These are phyloP conservation scores for Circinella umbellata DNA, from an alignment of 371 early-diverging fungal species.

Conservation along the genomic window DNA sequence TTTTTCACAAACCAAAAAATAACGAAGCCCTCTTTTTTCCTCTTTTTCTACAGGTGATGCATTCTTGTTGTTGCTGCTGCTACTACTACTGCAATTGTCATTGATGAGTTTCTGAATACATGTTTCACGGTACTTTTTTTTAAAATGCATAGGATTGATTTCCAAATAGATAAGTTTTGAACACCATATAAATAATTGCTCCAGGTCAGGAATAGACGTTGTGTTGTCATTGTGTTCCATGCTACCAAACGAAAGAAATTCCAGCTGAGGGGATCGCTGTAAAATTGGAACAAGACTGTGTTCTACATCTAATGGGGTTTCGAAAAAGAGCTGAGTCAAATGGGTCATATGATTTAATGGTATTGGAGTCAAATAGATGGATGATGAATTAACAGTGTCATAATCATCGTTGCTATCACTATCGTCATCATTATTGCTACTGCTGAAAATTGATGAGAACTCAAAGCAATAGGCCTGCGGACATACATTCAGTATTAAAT, in stretches of 20 bases:
- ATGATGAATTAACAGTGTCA: background rate
- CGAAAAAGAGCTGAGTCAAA: background rate
- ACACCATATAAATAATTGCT: background rate
- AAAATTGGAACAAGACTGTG: background rate
- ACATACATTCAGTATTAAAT: background rate
- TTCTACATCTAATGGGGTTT: background rate
- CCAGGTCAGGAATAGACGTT: background rate
- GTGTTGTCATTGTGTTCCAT: background rate
- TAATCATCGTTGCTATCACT: background rate
- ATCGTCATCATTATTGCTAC: no score
- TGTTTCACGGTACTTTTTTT: background rate
- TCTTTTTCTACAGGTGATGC: background rate
- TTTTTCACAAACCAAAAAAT: background rate
- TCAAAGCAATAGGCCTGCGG: background rate
- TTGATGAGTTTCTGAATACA: background rate
- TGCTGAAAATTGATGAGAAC: background rate
- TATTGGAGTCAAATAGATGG: background rate
- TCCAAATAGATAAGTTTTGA: background rate
- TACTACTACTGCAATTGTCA: no score
- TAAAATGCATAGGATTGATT: background rate
- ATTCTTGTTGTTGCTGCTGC: background rate
- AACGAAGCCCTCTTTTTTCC: background rate
- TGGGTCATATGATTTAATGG: background rate
- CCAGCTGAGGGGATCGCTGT: background rate
- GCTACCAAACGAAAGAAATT: background rate